Evolutionary conservation across 2,329 filamentous ascomycete species (phyloP), one percentile per base, ranked within the genome.

Genomic region (Periconia sp.): DNA sequence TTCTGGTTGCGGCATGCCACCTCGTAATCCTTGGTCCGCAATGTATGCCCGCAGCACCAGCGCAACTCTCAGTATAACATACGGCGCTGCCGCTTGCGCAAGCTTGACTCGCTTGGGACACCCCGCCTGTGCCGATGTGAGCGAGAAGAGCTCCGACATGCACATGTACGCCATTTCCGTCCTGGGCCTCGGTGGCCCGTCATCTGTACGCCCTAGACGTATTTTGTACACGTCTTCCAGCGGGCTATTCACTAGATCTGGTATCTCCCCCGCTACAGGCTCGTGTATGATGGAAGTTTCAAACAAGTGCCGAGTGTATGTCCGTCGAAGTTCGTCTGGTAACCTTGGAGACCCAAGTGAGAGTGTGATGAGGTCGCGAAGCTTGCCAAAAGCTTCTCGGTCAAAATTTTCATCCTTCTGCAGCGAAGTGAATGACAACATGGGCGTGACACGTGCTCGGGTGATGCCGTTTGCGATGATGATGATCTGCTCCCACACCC

Each of bases 1-100:
- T 6, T 91, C 79, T 0, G 93, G 93, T 70, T 94, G 90, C 5
- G 94, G 94, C 86, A 95, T 94, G 47, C 87, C 83, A 0, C 94
- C 92, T 14, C 94, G 62, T 18, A 99, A 79, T 1, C 93, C 92
- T 68, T 97, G 93, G 71, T 99, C 94, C 3, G 92, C 90, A 44
- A 95, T 87, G 69, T 96, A 97, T 1, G 87, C 81, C 52, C 91
- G 87, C n/a, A 97, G 76, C 0, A 90, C 87, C 15, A 96, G 79
- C 0, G 90, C 91, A 13, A 89, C 86, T 2, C 94, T 86, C 1
- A 96, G 78, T 43, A 97, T 88, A 2, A 97, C 81, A 64, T 91
- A 93, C 0, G 91, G 91, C 0, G 90, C 88, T 0, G 88, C 85
- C 3, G 88, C 88, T 66, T 86, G 83, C 0, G 93, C 89, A 15